These are phyloP conservation scores for Schoenoplectus tabernaemontani DNA, from an alignment of 202 grass and related monocot genomes.

Conservation along the genomic window DNA sequence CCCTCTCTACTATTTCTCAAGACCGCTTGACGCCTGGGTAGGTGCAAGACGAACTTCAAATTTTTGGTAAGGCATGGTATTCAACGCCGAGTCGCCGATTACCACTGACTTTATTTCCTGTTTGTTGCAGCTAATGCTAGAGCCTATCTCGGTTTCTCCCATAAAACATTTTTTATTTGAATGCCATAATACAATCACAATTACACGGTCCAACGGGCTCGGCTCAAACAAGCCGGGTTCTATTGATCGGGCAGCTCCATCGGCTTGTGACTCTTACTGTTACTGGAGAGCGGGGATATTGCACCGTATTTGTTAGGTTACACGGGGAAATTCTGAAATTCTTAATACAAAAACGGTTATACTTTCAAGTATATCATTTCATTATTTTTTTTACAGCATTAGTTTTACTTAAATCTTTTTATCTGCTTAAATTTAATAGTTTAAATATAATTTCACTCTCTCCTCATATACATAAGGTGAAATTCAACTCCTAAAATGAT, in stretches of 20 bases:
- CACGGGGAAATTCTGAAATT: background rate
- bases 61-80: background rate
- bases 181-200: background rate
- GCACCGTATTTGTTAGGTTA: background rate
- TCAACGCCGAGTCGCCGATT: background rate
- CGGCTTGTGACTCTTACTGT: background rate
- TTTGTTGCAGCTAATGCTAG: slow-evolving; percentile 6
- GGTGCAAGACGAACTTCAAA: background rate
- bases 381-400: too few species aligned
- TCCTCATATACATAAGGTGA: too few species aligned
- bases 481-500: too few species aligned
- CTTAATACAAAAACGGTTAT: background rate
- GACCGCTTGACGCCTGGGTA: background rate
- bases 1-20: background rate
- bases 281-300: background rate
- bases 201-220: background rate
- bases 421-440: too few species aligned
- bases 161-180: background rate
- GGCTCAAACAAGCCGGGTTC: background rate
- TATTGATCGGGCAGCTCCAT: background rate
- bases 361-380: background rate
- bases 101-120: background rate
- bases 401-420: too few species aligned
- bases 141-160: background rate
- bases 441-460: too few species aligned